phyloP scores from a whole-genome alignment of 768 basidiomycete genomes.

The Boletellus emodensis region DNA sequence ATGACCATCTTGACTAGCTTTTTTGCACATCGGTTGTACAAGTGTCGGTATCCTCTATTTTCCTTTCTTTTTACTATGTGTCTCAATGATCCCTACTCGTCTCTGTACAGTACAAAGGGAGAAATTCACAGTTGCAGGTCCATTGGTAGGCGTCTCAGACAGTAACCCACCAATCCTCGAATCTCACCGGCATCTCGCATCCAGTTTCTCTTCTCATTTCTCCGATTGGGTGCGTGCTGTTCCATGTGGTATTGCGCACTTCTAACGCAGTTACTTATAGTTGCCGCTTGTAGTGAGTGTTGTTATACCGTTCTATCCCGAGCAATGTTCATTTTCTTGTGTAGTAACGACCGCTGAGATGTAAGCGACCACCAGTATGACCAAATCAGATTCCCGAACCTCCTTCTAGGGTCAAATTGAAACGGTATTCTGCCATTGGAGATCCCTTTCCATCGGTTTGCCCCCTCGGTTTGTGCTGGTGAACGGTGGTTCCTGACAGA shows the following conservation, averaged over 20 bases:
- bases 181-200: neutral
- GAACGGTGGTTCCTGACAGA: neutral
- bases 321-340: neutral
- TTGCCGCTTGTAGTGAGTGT: conserved; percentile 18
- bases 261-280: conserved; percentile 4
- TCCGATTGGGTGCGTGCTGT: conserved; percentile 15
- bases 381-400: neutral
- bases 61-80: neutral
- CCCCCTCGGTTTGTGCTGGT: neutral
- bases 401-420: conserved; percentile 11
- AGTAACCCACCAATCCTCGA: neutral
- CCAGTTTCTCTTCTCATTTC: conserved; percentile 15
- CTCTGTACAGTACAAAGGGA: conserved; percentile 12
- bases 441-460: conserved; percentile 10
- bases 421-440: conserved; percentile 8
- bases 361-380: too few relatives aligned
- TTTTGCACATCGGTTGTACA: conserved; percentile 25
- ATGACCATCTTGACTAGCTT: conserved; percentile 12
- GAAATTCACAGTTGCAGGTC: conserved; percentile 10
- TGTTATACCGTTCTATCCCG: neutral
- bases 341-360: conserved; percentile 16
- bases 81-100: neutral
- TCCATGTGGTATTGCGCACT: neutral
- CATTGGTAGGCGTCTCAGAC: conserved; percentile 10
- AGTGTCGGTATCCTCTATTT: conserved; percentile 6